A percentile compares a stretch with the other conserved stretches of the same genome.
These are phyloP conservation scores for Chalciporus piperatus DNA, from an alignment of 768 basidiomycete species.

Conservation along the genomic window DNA sequence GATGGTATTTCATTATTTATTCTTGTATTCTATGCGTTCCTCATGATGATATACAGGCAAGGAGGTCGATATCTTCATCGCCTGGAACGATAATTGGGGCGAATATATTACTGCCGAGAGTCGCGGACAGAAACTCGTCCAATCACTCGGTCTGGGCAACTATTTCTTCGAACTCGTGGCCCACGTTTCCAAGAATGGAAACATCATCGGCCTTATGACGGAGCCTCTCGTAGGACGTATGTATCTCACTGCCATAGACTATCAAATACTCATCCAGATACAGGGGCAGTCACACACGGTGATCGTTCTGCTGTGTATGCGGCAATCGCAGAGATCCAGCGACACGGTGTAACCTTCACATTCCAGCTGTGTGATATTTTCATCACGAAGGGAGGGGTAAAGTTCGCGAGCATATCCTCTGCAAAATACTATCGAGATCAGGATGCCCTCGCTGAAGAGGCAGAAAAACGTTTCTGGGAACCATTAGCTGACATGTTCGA, in stretches of 20 bases:
- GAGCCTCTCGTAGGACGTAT: conserved; percentile 29
- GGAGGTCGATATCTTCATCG: conserved; percentile 30
- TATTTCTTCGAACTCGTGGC: conserved; percentile 32
- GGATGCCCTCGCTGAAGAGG: conserved; percentile 23
- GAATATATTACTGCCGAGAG: conserved; percentile 25
- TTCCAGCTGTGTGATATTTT: conserved; percentile 23
- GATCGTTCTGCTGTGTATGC: conserved; percentile 30
- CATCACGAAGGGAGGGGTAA: conserved; percentile 29
- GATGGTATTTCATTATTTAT: conserved; percentile 13
- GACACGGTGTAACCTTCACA: conserved; percentile 23
- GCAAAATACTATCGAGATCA: conserved; percentile 19
- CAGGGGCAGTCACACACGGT: conserved; percentile 20
- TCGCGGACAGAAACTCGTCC: conserved; percentile 28
- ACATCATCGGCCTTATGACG: conserved; percentile 30
- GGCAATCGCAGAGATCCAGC: conserved; percentile 32
- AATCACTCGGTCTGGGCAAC: conserved; percentile 25
- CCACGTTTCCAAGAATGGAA: conserved; percentile 29
- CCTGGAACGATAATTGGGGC: conserved; percentile 24
- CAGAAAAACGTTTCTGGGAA: conserved; percentile 18
- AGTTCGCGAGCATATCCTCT: conserved; percentile 23
- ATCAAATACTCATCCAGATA: conserved; percentile 4
- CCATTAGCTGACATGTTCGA: conserved; percentile 20
- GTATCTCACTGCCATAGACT: background rate
- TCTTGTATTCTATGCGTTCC: background rate
- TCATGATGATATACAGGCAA: conserved; percentile 13